Conservation (phyloP, 108 stramenopile species). For the Licmophora abbreviata region DNA sequence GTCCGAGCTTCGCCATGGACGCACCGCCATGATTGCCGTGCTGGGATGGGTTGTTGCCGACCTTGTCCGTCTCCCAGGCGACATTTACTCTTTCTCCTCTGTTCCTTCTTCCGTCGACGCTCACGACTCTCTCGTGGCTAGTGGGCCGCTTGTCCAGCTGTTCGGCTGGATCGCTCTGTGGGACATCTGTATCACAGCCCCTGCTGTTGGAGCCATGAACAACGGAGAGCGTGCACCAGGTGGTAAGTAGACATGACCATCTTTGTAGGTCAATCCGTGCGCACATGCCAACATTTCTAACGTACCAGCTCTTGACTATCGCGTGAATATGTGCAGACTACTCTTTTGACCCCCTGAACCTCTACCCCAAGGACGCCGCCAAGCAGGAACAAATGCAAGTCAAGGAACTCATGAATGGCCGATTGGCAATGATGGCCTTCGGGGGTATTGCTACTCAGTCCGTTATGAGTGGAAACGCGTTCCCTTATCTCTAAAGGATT, state of each 20-base stretch:
- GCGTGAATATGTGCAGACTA: slow-evolving; percentile 8
- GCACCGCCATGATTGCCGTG: slow-evolving; percentile 85
- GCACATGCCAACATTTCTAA: background rate
- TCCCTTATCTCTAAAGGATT: slow-evolving; percentile 77
- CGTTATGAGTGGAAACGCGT: slow-evolving; percentile 78
- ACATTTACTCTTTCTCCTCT: slow-evolving; percentile 66
- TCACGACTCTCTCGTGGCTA: slow-evolving; percentile 54
- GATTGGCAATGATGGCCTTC: slow-evolving; percentile 89
- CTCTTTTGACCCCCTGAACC: slow-evolving; percentile 49
- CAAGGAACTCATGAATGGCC: slow-evolving; percentile 76
- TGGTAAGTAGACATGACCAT: slow-evolving; percentile 15
- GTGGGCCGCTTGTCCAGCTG: slow-evolving; percentile 70
- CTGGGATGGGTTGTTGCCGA: slow-evolving; percentile 79
- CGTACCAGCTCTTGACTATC: background rate
- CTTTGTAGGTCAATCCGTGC: background rate
- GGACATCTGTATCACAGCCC: slow-evolving; percentile 46
- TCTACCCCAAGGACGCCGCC: slow-evolving; percentile 39
- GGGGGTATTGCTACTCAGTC: slow-evolving; percentile 86
- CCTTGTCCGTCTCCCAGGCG: slow-evolving; percentile 83
- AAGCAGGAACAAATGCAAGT: slow-evolving; percentile 14
- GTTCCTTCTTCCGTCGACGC: slow-evolving; percentile 75
- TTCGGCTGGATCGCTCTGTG: slow-evolving; percentile 60
- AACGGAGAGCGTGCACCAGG: slow-evolving; percentile 70
- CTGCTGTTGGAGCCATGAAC: slow-evolving; percentile 55
- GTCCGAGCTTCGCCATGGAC: slow-evolving; percentile 79